Base-by-base conservation (phyloP, 1,284 basidiomycete species). In the Cerioporus squamosus region DNA sequence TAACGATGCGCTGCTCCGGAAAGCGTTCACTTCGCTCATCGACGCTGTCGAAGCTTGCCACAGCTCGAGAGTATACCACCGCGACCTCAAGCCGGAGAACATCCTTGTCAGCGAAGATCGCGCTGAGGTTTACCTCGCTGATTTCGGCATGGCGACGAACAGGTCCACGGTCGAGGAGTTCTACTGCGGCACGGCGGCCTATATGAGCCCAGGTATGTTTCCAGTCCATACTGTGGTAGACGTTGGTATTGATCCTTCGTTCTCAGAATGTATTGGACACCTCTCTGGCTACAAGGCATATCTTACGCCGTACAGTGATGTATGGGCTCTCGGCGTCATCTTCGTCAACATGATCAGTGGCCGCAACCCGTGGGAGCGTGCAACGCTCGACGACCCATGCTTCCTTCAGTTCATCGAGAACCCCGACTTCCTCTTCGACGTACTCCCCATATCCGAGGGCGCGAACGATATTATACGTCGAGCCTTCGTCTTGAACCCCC, bases 361-460 rank as follows among this genome's bases (percentile, higher is more conserved):
- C n/a, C 84, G 89, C 29, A 93, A 91, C 69, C 95, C 94, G 2
- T 98, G 96, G 96, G 82, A 84, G 60, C 80, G 83, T 65, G 94
- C 96, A 2, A 84, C 79, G 44, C 73, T 81, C 5, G 76, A 81
- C 36, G 95, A 98, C 73, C 82, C 84, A 40, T 89, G 86, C 36
- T 97, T 92, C 78, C 71, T 36, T 18, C 44, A 50, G 33, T 68
- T 66, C 62, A 50, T 64, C 45, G 53, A 57, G 56, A 81, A 93
- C 65, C 82, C 79, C 24, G 74, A 90, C 59, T 90, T 88, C 67
- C 80, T 96, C 15, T 83, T 82, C 23, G 73, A 81, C 9, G 84
- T 87, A 55, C 79, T 95, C 6, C 91, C 92, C 14, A 90, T 96
- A 64, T 91, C 90, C 7, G 55, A 56, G 44, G 55, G 55, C n/a